Conservation (phyloP, 2,329 filamentous ascomycete species). For the Nannizzia gypsea region DNA sequence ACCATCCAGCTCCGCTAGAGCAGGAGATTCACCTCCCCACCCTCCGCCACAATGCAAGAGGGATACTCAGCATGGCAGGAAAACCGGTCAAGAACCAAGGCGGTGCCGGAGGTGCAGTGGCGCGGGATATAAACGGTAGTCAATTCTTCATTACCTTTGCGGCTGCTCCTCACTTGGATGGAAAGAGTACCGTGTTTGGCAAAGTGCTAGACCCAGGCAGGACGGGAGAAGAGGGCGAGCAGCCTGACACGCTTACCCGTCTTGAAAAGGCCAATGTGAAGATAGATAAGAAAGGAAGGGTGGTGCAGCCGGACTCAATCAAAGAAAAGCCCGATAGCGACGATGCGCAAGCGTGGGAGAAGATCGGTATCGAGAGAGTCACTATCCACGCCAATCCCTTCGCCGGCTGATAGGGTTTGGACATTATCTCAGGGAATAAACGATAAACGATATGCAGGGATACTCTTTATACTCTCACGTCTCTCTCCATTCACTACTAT, state of each 20-base stretch:
- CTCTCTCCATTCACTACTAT: no score
- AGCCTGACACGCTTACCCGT: conserved; percentile 34
- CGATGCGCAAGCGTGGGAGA: conserved; percentile 32
- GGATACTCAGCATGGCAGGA: conserved; percentile 49
- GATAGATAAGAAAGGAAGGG: conserved; percentile 52
- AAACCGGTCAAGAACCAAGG: conserved; percentile 37
- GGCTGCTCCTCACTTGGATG: conserved; percentile 51
- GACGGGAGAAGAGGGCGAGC: conserved; percentile 38
- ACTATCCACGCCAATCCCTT: conserved; percentile 55
- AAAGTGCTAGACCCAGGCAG: conserved; percentile 40
- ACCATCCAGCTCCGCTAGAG: conserved; percentile 41
- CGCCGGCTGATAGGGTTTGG: conserved; percentile 37
- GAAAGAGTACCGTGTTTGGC: conserved; percentile 56
- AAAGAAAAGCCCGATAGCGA: conserved; percentile 23
- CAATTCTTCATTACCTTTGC: conserved; percentile 56
- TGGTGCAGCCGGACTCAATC: conserved; percentile 28
- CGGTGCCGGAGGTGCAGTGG: conserved; percentile 23
- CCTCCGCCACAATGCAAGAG: conserved; percentile 45
- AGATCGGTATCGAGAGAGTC: conserved; percentile 43
- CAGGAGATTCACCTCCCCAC: conserved; percentile 50
- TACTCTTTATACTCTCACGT: no score
- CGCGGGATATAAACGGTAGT: conserved; percentile 39
- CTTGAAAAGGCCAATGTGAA: conserved; percentile 49
- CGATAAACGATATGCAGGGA: not conserved
- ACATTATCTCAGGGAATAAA: not conserved